phyloP scores from a whole-genome alignment of 2,329 filamentous ascomycete species.

The Alternaria burnsii region DNA sequence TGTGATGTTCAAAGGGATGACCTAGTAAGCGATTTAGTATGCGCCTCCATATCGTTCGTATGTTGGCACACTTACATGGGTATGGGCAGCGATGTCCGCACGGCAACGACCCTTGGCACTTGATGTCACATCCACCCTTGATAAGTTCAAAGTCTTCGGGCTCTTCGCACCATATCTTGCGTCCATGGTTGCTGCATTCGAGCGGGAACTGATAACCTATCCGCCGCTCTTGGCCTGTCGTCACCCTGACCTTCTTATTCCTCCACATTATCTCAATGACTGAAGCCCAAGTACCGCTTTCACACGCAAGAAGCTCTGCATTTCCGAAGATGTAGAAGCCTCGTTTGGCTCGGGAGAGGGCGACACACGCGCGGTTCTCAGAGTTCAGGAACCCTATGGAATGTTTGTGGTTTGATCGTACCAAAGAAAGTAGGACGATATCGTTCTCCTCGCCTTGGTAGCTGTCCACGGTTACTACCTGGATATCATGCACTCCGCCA shows the following conservation, averaged over 20 bases:
- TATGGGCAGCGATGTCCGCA: slow-evolving; percentile 48
- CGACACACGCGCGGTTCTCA: slow-evolving; percentile 69
- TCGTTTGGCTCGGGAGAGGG: slow-evolving; percentile 73
- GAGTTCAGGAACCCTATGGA: slow-evolving; percentile 78
- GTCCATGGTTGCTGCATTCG: slow-evolving; percentile 68
- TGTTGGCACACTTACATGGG: slow-evolving; percentile 31
- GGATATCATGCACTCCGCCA: slow-evolving; percentile 46
- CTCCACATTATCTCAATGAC: slow-evolving; percentile 59
- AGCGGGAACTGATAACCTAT: slow-evolving; percentile 67
- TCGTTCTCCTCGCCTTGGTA: slow-evolving; percentile 91
- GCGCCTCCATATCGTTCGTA: background rate
- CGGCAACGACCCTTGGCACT: slow-evolving; percentile 39
- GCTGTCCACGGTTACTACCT: slow-evolving; percentile 83
- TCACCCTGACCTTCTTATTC: slow-evolving; percentile 47
- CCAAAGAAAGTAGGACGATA: slow-evolving; percentile 80
- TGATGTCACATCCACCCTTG: slow-evolving; percentile 42
- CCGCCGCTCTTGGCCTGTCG: slow-evolving; percentile 38
- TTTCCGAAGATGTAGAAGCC: slow-evolving; percentile 91
- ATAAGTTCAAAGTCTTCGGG: slow-evolving; percentile 40
- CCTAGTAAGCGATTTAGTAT: background rate
- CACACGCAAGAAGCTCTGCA: slow-evolving; percentile 60
- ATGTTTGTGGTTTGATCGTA: slow-evolving; percentile 69
- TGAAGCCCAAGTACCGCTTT: slow-evolving; percentile 61
- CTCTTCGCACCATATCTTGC: slow-evolving; percentile 59
- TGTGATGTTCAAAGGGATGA: slow-evolving; percentile 32